Conservation (phyloP, 2,329 filamentous ascomycete genomes). For the Cytospora schulzeri region DNA sequence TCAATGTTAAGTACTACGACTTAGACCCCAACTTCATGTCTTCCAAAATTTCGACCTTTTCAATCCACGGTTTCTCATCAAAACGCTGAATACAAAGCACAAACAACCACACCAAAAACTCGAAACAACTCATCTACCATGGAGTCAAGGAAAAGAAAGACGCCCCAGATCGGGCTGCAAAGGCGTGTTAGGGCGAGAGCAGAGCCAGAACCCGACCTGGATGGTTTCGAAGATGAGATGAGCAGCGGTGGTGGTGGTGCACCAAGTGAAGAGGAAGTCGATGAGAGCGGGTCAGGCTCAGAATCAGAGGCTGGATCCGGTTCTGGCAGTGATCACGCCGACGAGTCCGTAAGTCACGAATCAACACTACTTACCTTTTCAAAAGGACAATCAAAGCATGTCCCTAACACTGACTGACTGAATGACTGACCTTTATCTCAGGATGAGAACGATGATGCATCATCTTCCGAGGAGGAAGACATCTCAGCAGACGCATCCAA, state of each 20-base stretch:
- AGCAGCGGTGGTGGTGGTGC: constrained; percentile 24
- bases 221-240: constrained; percentile 38
- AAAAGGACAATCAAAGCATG: neutral
- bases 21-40: constrained; percentile 3
- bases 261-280: constrained; percentile 33
- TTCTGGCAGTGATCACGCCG: constrained; percentile 10
- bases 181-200: constrained; percentile 48
- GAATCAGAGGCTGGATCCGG: neutral
- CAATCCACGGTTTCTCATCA: neutral
- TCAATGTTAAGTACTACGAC: constrained; percentile 8
- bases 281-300: constrained; percentile 16
- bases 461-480: constrained; percentile 37
- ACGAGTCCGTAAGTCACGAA: constrained; percentile 7
- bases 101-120: neutral
- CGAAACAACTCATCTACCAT: constrained; percentile 31
- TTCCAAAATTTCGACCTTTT: constrained; percentile 18
- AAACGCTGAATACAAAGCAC: neutral
- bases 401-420: neutral
- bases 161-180: constrained; percentile 40
- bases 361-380: neutral
- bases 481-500: constrained; percentile 52
- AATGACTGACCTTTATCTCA: constrained; percentile 25
- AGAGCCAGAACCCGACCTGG: constrained; percentile 47
- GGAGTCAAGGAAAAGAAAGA: constrained; percentile 46
- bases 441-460: constrained; percentile 38